Conservation (phyloP, 2,329 filamentous ascomycete genomes). For the Dactylellina sp. region DNA sequence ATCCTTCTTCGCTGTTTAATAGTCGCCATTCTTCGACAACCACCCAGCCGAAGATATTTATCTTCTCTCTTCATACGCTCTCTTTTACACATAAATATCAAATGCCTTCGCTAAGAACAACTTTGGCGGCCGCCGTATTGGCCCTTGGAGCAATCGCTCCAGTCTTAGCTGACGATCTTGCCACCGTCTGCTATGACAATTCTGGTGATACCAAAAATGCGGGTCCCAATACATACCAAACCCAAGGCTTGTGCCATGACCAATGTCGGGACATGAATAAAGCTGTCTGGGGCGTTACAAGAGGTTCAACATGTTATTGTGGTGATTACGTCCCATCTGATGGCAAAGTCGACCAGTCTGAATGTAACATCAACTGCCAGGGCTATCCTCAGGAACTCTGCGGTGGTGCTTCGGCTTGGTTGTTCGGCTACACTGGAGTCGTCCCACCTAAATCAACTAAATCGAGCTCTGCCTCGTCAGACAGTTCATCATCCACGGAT, state of each 20-base stretch:
- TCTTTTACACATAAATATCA: constrained; percentile 6
- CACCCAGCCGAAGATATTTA: constrained; percentile 25
- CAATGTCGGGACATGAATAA: constrained; percentile 24
- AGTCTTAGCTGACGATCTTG: constrained; percentile 11
- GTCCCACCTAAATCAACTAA: constrained; percentile 51
- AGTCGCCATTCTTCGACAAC: constrained; percentile 14
- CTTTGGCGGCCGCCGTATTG: constrained; percentile 31
- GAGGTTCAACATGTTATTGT: constrained; percentile 77
- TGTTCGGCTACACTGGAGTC: constrained; percentile 47
- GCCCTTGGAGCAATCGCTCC: constrained; percentile 39
- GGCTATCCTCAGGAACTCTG: constrained; percentile 75
- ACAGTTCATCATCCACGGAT: constrained; percentile 55
- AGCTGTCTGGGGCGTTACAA: constrained; percentile 73
- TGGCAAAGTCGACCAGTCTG: constrained; percentile 68
- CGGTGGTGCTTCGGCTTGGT: constrained; percentile 61
- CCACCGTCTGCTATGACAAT: constrained; percentile 34
- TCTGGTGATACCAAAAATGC: constrained; percentile 32
- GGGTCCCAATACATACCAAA: constrained; percentile 52
- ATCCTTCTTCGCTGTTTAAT: background rate
- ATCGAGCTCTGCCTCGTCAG: constrained; percentile 25
- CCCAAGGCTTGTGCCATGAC: constrained; percentile 36
- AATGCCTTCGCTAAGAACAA: constrained; percentile 47
- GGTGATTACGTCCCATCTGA: constrained; percentile 75
- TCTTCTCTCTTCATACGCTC: background rate
- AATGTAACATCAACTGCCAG: constrained; percentile 76